Percentiles rank a stretch among this genome's conserved stretches.
Evolutionary conservation across 495 filamentous ascomycete genomes (phyloP).

Genomic region (Alectoria sarmentosa): DNA sequence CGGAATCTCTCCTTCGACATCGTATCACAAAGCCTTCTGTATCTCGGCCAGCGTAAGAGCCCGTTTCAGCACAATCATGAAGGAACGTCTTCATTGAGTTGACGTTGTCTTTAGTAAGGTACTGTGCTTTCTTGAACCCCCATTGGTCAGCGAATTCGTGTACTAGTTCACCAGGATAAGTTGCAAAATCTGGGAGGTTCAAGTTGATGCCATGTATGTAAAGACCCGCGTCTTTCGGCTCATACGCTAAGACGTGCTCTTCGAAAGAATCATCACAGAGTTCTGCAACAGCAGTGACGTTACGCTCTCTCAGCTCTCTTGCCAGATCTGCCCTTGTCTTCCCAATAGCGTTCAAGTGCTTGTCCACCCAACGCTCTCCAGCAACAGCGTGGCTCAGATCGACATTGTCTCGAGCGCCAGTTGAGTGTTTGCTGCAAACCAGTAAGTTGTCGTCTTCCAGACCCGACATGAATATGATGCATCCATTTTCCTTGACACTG

Average conservation of each 20-base stretch:
- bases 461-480: slow-evolving; percentile 95
- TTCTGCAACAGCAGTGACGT: slow-evolving; percentile 90
- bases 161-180: slow-evolving; percentile 68
- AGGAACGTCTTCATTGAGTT: slow-evolving; percentile 68
- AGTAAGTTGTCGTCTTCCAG: slow-evolving; percentile 80
- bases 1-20: slow-evolving; percentile 56
- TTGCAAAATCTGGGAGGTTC: slow-evolving; percentile 83
- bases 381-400: slow-evolving; percentile 73
- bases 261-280: slow-evolving; percentile 95
- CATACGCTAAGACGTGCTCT: slow-evolving; percentile 92
- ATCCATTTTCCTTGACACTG: slow-evolving; percentile 96
- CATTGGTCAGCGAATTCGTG: slow-evolving; percentile 85
- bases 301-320: slow-evolving; percentile 63
- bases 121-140: slow-evolving; percentile 88
- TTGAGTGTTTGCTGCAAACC: slow-evolving; percentile 98
- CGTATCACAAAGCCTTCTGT: slow-evolving; percentile 96
- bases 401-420: slow-evolving; percentile 61
- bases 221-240: slow-evolving; percentile 73
- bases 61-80: slow-evolving; percentile 73
- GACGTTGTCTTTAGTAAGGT: slow-evolving; percentile 69
- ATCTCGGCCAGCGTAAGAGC: slow-evolving; percentile 80
- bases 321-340: slow-evolving; percentile 74
- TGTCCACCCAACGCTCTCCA: slow-evolving; percentile 80
- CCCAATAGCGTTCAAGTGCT: slow-evolving; percentile 64
- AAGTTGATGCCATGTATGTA: slow-evolving; percentile 96